Evolutionary conservation across 208 protist species (phyloP), one percentile per base, ranked within the genome.

Genomic region (Crithidia bombi): DNA sequence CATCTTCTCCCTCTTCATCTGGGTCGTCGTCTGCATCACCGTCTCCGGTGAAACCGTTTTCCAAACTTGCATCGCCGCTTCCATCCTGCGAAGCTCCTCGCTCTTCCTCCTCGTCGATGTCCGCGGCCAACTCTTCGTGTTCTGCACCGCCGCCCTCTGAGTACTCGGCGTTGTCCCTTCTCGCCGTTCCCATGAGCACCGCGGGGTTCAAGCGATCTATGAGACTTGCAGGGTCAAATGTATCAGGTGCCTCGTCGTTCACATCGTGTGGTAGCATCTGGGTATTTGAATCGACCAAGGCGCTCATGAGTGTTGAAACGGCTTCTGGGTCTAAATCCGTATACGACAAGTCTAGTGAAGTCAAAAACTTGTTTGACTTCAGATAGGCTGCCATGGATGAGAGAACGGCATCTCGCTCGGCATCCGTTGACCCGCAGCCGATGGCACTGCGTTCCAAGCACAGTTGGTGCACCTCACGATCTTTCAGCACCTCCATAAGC

Each of bases 351-450:
- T 91, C 82, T 2, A 95, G 58, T 3, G 79, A 73, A 2, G 77
- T 65, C 17, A 95, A 64, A 74, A 93, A 95, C 65, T 95, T 95
- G 75, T 87, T 93, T 50, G 79, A 32, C 64, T 85, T 85, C n/a
- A 93, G 36, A 49, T 82, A 77, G 11, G 87, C 75, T 1, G 75
- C 65, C 43, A 95, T 61, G 1, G 78, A 50, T 11, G 69, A 21
- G 14, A 80, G 47, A 32, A 77, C 54, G n/a, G 79, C 77, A 23
- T 75, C 76, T 11, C 47, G 49, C n/a, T 73, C 59, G 14, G 62
- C 47, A 10, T 80, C 77, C 12, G 79, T 65, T n/a, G 59, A 54
- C 32, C 36, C 15, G 25, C 78, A 47, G 7, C 90, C 90, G 21
- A 90, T 21, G 44, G 85, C 75, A 58, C 91, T 86, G 10, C 78